phyloP scores from a whole-genome alignment of 2,329 filamentous ascomycete genomes.

The Cladosporium sp. region DNA sequence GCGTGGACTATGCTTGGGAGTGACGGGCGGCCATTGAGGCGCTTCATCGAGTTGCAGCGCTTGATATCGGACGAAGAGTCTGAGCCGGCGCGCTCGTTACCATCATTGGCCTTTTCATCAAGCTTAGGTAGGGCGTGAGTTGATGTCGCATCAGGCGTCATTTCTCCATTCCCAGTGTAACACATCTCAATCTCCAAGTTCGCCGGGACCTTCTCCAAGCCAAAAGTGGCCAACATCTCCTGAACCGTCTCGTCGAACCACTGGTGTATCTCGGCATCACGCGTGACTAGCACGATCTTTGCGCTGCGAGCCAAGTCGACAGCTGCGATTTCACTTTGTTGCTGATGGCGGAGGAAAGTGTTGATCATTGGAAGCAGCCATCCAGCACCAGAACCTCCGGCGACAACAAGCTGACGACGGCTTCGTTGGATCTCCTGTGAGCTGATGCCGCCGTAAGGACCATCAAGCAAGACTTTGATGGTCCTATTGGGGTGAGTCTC shows the following conservation, averaged over 20 bases:
- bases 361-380: conserved; percentile 54
- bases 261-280: conserved; percentile 36
- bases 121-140: background rate
- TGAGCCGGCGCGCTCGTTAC: background rate
- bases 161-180: conserved; percentile 21
- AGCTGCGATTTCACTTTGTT: background rate
- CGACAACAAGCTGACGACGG: conserved; percentile 51
- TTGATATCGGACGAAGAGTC: background rate
- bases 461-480: conserved; percentile 55
- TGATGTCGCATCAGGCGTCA: too few relatives aligned
- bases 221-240: conserved; percentile 24
- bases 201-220: conserved; percentile 19
- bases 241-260: conserved; percentile 40
- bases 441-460: conserved; percentile 58
- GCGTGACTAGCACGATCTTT: conserved; percentile 39
- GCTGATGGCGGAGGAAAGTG: conserved; percentile 29
- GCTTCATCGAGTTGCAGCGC: conserved; percentile 10
- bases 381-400: conserved; percentile 59
- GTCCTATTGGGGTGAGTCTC: conserved; percentile 37
- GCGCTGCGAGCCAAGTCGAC: conserved; percentile 20
- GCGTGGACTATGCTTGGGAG: conserved; percentile 30
- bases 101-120: too few relatives aligned
- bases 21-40: conserved; percentile 36
- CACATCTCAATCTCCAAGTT: conserved; percentile 24
- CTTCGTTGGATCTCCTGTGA: conserved; percentile 40